A percentile compares a stretch with the other conserved stretches of the same genome.
Conservation (phyloP, 305 asterid species). For the Fraxinus sp. region DNA sequence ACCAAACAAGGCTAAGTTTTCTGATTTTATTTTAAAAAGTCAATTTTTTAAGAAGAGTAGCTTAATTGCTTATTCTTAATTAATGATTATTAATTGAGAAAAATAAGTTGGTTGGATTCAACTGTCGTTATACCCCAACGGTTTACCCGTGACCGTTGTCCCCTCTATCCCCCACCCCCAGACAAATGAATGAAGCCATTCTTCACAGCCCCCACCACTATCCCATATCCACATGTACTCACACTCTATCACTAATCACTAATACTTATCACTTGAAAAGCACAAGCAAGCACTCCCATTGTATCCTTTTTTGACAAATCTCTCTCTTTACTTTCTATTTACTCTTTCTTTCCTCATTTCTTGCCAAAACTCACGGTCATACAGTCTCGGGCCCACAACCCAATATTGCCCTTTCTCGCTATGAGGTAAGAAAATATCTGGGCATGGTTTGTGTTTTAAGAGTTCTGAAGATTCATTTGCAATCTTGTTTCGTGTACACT, state of each 20-base stretch:
- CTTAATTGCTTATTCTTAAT: background rate
- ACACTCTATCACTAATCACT: slow-evolving; percentile 16
- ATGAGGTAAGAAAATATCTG: slow-evolving; percentile 26
- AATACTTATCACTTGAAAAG: slow-evolving; percentile 22
- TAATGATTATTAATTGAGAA: background rate
- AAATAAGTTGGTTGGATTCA: background rate
- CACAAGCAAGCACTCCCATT: background rate
- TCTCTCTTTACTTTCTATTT: background rate
- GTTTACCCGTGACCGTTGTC: background rate
- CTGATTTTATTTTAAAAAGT: too few relatives aligned
- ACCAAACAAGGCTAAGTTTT: background rate
- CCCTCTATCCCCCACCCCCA: background rate
- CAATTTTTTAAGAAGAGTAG: background rate
- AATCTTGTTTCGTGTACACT: background rate
- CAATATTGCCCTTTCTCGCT: slow-evolving; percentile 15
- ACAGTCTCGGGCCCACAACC: slow-evolving; percentile 26
- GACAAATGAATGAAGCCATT: background rate
- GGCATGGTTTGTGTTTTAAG: background rate
- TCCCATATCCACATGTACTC: slow-evolving; percentile 34
- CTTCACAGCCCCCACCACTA: slow-evolving; percentile 40
- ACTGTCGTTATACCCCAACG: background rate
- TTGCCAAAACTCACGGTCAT: slow-evolving; percentile 61
- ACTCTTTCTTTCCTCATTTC: slow-evolving; percentile 33
- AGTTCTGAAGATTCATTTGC: background rate
- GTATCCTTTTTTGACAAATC: background rate